Evolutionary conservation across 2,329 filamentous ascomycete species (phyloP), one percentile per base, ranked within the genome.

Genomic region (Cladophialophora bantiana): DNA sequence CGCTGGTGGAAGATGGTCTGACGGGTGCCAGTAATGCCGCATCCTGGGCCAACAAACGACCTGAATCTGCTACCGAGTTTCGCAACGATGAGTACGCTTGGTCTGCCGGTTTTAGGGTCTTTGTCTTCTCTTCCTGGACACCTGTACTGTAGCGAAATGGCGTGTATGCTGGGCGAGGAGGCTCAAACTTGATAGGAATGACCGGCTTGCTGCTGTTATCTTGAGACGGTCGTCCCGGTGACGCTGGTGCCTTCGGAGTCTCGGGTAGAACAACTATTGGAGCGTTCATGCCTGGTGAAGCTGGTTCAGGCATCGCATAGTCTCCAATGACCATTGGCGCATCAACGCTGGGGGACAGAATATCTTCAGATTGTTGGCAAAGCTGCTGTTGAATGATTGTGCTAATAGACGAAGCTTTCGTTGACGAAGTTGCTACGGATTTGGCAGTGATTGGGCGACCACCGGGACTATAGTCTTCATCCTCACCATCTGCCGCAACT

Each of bases 51-150:
- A 82, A 79, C 50, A 80, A 71, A 64, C 81, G 77, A 40, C 80
- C 80, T 66, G 78, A 82, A 54, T 81, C 80, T 5, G 76, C 77
- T 53, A 78, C 79, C 26, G 80, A 81, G 62, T 82, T 78, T 20
- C 82, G 78, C 64, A 83, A 71, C 35, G 78, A 81, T 26, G 81
- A 82, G 68, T 83, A 84, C 9, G 80, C 81, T 72, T 83, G 76
- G 65, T 81, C 80, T 31, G 80, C 80, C 4, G 81, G 80, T 18
- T 77, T 77, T 48, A 77, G 75, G 40, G 79, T 73, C 48, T 80
- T 78, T 1, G 79, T 78, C 13, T 64, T 64, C 59, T 76, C 78
- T 59, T 77, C 76, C 70, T 80, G 79, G 34, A 77, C 78, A 3
- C 77, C 80, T 68, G 81, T 78, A 1, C 74, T 77, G 61, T 83